Evolutionary conservation across 1,139 yeast species (phyloP), one percentile per base, ranked within the genome.

Genomic region (Geotrichum histeridarum): DNA sequence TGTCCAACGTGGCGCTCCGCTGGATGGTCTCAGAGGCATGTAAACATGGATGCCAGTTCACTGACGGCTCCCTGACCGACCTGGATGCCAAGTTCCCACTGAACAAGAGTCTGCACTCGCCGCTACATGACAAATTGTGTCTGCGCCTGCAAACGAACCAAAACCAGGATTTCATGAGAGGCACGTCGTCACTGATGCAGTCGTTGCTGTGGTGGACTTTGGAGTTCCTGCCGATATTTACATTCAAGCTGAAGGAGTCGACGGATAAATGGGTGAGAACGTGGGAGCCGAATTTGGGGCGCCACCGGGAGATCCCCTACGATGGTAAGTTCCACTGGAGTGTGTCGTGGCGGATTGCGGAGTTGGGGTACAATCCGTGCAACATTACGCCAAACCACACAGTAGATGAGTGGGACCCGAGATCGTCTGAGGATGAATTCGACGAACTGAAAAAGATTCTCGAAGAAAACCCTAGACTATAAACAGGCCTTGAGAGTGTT

Each of bases 251-350:
- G 60, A 72, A 77, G 60, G 59, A 62, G 5, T 62, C 68, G 9
- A 81, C 81, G 1, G 54, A 59, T 38, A 68, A 70, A 57, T 80
- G 85, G 84, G 70, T 66, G 54, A 71, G 74, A 50, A 67, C 72
- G 3, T 77, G 72, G 59, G 62, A 69, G 9, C 87, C 87, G 0
- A 82, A 83, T 62, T 59, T 79, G 5, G 86, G 87, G 0, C 68
- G 79, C 14, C 60, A 64, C 1, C 69, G 88, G 57, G 68, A 69
- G 38, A 68, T 83, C 4, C 85, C 86, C 0, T 59, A 59, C 1
- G 66, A 73, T 54, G 77, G 80, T 15, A 67, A 66, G 12, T 59
- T 82, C 33, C 88, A 83, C 64, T 83, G 88, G 87, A 81, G 86
- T 51, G 75, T 82, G 0, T 73, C 73, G 57, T 82, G 82, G 79